A percentile compares a stretch with the other conserved stretches of the same genome.
These are phyloP conservation scores for Linum usitatissimum DNA, from an alignment of 345 rosid species.

Conservation along the genomic window DNA sequence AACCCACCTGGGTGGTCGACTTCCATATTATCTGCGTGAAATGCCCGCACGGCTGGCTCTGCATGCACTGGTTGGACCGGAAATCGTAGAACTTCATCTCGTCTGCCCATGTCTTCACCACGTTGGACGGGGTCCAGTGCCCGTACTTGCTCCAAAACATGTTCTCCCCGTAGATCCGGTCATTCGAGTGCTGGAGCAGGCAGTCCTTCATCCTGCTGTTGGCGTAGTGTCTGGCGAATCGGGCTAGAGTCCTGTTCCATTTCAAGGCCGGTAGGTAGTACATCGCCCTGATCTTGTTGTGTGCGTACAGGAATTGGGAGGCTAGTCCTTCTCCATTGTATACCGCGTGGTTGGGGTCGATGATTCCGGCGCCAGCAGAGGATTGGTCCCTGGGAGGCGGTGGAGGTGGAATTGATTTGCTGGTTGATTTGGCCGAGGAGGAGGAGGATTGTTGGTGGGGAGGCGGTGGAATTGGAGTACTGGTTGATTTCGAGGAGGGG, in stretches of 20 bases:
- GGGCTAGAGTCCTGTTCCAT: slow-evolving; percentile 35
- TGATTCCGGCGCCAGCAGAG: neutral
- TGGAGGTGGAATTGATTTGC: neutral
- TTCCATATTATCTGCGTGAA: slow-evolving; percentile 55
- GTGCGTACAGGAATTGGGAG: slow-evolving; percentile 22
- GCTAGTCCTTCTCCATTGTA: neutral
- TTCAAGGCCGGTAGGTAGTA: slow-evolving; percentile 17
- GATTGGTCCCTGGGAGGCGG: neutral
- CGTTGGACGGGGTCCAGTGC: slow-evolving; percentile 27
- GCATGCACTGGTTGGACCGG: slow-evolving; percentile 22
- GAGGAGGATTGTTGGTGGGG: no score
- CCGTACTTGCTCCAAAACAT: slow-evolving; percentile 30
- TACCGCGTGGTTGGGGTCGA: neutral
- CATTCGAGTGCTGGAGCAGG: slow-evolving; percentile 25
- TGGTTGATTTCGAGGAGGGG: no score
- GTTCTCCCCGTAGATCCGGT: slow-evolving; percentile 46
- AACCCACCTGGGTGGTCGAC: slow-evolving; percentile 27
- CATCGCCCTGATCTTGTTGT: slow-evolving; percentile 27
- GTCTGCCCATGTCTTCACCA: slow-evolving; percentile 32
- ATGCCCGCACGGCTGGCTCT: slow-evolving; percentile 33
- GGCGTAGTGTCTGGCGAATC: slow-evolving; percentile 33
- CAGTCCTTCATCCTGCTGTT: slow-evolving; percentile 25
- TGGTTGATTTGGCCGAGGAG: no score
- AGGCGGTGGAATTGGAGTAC: no score
- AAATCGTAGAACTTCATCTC: slow-evolving; percentile 24